phyloP scores from a whole-genome alignment of 371 early-diverging fungal species.

The Zancudomyces culisetae region DNA sequence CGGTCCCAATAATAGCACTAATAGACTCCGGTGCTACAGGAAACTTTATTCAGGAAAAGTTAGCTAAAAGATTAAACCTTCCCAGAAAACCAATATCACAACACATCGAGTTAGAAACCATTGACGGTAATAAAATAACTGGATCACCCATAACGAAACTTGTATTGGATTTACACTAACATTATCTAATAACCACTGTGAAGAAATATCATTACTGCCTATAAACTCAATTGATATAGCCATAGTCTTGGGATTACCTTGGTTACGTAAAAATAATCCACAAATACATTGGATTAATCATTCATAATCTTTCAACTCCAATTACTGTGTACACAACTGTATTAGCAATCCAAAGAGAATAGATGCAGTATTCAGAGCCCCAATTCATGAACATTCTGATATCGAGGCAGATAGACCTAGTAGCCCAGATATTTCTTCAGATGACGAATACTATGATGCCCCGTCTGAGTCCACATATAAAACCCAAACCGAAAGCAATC shows the following conservation, averaged over 20 bases:
- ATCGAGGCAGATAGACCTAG: not conserved
- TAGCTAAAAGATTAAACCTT: not conserved
- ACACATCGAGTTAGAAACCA: not conserved
- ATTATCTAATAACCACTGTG: not conserved
- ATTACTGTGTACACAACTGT: too few relatives aligned
- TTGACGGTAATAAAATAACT: slow-evolving; percentile 1
- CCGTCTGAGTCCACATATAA: not conserved
- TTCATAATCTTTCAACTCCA: too few relatives aligned
- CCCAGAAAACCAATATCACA: not conserved
- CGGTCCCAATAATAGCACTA: not conserved
- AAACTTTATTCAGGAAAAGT: not conserved
- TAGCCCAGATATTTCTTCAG: not conserved
- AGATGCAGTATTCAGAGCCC: too few relatives aligned
- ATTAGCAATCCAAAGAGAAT: too few relatives aligned
- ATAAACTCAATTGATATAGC: slow-evolving; percentile 1
- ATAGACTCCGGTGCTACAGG: not conserved
- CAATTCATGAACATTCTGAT: too few relatives aligned
- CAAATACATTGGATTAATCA: slow-evolving; percentile 1
- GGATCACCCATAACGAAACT: not conserved
- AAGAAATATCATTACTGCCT: not conserved
- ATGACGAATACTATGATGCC: not conserved
- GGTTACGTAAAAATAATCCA: not conserved
- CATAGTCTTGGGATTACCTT: slow-evolving; percentile 1
- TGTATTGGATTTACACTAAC: not conserved
- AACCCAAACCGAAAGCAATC: not conserved